Evolutionary conservation across 192 early-diverging fungal genomes (phyloP), one percentile per base, ranked within the genome.

Genomic region (Coemansia sp.): DNA sequence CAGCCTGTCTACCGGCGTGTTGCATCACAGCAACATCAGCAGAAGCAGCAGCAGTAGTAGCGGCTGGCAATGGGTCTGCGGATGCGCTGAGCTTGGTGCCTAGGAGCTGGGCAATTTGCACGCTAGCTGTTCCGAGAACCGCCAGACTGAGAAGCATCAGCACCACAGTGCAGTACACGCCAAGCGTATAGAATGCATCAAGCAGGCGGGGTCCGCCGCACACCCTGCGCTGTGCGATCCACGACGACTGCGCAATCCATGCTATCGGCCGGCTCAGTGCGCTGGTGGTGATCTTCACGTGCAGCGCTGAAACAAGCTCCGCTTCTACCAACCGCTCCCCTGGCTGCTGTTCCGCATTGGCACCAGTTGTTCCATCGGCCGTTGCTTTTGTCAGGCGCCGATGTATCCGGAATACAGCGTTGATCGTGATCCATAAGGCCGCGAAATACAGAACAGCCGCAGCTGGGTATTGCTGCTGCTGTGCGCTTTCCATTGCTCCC

Each of bases 231-330:
- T 45, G 42, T 17, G 49, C 54, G 42, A 43, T 5, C 54, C 35
- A 41, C 22, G 23, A 36, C 36, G 52, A 53, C 53, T 35, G 36
- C 32, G 60, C 20, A 4, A 40, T 25, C 29, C 49, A 35, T 13
- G 36, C 25, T 29, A 64, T 42, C 15, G 45, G 36, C 42, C 49
- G 36, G 50, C 63, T 70, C 11, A 67, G 32, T 1, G 48, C 55
- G 9, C 29, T 52, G 0, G 70, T 79, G 19, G 67, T 65, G 4
- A 79, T 17, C 0, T 65, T 65, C 19, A 79, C n/a, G 41, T 79
- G 71, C 67, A 79, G 33, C 20, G 71, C 63, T 11, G 76, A 79
- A 23, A 69, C 71, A 41, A 79, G 61, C 57, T 79, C 70, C 5
- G 62, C 66, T 1, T 38, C 46, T 0, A 52, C 20, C 22, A 52